These are phyloP conservation scores for Lecanicillium sp. DNA, from an alignment of 2,329 filamentous ascomycete species.

Conservation along the genomic window DNA sequence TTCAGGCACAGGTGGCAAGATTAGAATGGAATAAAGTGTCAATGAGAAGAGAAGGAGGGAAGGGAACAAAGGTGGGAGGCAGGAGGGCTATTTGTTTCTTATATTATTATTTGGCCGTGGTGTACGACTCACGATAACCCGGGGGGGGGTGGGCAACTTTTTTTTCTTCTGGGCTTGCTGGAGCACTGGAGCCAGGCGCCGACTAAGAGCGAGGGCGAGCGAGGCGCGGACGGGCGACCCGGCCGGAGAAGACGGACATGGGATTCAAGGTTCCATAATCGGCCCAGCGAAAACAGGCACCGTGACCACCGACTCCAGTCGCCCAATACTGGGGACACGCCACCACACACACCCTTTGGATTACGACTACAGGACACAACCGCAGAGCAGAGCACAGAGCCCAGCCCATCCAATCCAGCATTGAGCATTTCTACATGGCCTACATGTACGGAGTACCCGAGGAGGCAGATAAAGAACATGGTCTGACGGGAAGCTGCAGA, in stretches of 20 bases:
- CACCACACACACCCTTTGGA: too few relatives aligned
- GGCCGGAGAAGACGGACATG: constrained; percentile 11
- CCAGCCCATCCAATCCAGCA: too few relatives aligned
- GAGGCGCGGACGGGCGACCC: constrained; percentile 12
- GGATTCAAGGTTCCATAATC: constrained; percentile 3
- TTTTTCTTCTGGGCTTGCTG: constrained; percentile 1
- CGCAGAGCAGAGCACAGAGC: too few relatives aligned
- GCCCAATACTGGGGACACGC: too few relatives aligned
- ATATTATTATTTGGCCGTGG: constrained; percentile 10
- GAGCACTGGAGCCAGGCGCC: too few relatives aligned
- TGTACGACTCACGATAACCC: constrained; percentile 12
- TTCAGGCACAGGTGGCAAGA: constrained; percentile 7
- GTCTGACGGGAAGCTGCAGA: too few relatives aligned
- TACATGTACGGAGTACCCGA: too few relatives aligned
- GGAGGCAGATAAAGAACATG: too few relatives aligned
- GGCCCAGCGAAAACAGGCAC: background rate
- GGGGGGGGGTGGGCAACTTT: constrained; percentile 7
- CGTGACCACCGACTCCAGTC: background rate
- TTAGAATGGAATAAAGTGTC: constrained; percentile 13
- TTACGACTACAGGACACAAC: too few relatives aligned
- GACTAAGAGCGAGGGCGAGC: constrained; percentile 10
- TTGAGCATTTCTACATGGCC: too few relatives aligned
- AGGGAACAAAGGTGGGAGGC: background rate
- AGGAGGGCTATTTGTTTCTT: constrained; percentile 13
- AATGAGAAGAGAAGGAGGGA: constrained; percentile 1